Percentiles rank a stretch among this genome's conserved stretches.
Conservation (phyloP, 345 rosid genomes). For the Brassica napus region DNA sequence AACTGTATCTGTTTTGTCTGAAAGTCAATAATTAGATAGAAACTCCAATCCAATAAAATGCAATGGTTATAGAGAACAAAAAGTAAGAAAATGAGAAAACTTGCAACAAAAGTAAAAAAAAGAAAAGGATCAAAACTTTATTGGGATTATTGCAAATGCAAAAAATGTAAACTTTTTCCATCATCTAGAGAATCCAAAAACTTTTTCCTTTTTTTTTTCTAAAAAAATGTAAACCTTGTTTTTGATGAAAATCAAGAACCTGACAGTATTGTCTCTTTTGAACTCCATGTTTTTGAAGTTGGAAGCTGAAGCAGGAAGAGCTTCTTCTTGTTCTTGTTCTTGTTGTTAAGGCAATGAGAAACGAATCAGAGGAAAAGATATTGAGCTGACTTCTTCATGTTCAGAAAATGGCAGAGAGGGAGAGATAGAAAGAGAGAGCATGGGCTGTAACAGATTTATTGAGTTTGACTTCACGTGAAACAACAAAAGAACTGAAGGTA, state of each 20-base stretch:
- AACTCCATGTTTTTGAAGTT: slow-evolving; percentile 46
- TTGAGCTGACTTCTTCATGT: slow-evolving; percentile 28
- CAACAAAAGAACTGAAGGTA: slow-evolving; percentile 18
- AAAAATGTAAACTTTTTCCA: slow-evolving; percentile 20
- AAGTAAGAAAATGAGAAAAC: background rate
- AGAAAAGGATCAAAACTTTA: background rate
- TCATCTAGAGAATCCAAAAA: slow-evolving; percentile 7
- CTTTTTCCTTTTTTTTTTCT: background rate
- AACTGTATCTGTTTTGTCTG: background rate
- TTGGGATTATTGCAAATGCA: background rate
- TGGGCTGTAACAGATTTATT: slow-evolving; percentile 35
- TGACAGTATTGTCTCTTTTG: slow-evolving; percentile 56
- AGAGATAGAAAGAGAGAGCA: slow-evolving; percentile 20
- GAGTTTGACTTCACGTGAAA: slow-evolving; percentile 37
- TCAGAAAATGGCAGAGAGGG: slow-evolving; percentile 28
- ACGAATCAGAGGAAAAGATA: slow-evolving; percentile 23
- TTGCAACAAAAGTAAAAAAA: background rate
- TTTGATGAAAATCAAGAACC: slow-evolving; percentile 41
- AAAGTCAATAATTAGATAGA: background rate
- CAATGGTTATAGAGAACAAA: background rate
- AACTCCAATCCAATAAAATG: background rate
- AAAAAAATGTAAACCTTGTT: background rate
- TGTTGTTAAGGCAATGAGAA: slow-evolving; percentile 11
- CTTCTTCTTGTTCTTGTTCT: background rate
- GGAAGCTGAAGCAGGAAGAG: slow-evolving; percentile 14